A percentile compares a stretch with the other conserved stretches of the same genome.
Conservation (phyloP, 176 grass and related monocot species). For the Calamus simplicifolius region DNA sequence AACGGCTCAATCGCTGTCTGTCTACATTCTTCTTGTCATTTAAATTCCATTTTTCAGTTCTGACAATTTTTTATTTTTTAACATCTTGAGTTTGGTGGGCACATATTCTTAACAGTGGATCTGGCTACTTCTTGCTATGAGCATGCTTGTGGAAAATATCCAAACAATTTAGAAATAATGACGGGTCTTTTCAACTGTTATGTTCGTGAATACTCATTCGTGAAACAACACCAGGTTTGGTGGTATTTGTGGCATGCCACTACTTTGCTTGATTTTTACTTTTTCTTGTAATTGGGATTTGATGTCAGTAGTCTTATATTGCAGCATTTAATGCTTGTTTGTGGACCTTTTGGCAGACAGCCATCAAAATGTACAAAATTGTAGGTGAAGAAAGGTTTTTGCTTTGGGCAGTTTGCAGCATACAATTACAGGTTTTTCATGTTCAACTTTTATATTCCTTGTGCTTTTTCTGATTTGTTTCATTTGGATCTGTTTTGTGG, state of each 20-base stretch:
- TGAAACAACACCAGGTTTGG: slow-evolving; percentile 94
- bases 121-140: slow-evolving; percentile 98
- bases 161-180: slow-evolving; percentile 92
- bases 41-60: slow-evolving; percentile 8
- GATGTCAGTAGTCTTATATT: too few species aligned
- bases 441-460: neutral
- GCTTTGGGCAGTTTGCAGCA: slow-evolving; percentile 96
- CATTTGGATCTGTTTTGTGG: neutral
- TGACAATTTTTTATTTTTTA: slow-evolving; percentile 4
- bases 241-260: slow-evolving; percentile 1
- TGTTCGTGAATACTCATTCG: slow-evolving; percentile 84
- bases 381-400: slow-evolving; percentile 94
- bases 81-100: slow-evolving; percentile 13
- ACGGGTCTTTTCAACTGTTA: slow-evolving; percentile 99
- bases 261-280: neutral
- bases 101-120: slow-evolving; percentile 57
- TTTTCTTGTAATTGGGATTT: neutral
- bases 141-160: slow-evolving; percentile 76
- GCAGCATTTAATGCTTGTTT: slow-evolving; percentile 14
- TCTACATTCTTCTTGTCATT: slow-evolving; percentile 9
- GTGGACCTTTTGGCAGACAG: slow-evolving; percentile 59
- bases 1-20: slow-evolving; percentile 78
- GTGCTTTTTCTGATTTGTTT: slow-evolving; percentile 12
- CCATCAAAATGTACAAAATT: slow-evolving; percentile 98
- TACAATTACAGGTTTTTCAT: slow-evolving; percentile 74